Conservation (phyloP, 305 asterid genomes). For the Fraxinus xanthoxyloides region DNA sequence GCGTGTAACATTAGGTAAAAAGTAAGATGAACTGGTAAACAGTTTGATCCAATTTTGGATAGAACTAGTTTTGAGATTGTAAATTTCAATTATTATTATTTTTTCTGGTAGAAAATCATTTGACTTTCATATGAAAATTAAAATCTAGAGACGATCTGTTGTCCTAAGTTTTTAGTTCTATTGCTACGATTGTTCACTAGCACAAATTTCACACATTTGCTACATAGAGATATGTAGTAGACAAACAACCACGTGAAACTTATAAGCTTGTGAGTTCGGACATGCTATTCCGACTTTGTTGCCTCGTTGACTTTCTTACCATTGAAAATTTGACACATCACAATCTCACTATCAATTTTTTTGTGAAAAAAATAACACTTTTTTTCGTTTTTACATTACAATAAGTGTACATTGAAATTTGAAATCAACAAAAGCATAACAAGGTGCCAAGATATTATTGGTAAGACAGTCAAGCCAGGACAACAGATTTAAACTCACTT, state of each 20-base stretch:
- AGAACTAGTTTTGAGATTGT: neutral
- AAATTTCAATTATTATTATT: too few relatives aligned
- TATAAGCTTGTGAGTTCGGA: neutral
- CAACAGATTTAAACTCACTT: too few relatives aligned
- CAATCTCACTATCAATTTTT: neutral
- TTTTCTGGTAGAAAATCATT: too few relatives aligned
- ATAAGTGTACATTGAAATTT: too few relatives aligned
- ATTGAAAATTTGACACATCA: neutral
- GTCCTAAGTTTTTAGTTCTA: neutral
- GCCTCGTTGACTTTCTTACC: neutral
- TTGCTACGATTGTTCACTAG: neutral
- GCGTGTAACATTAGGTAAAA: neutral
- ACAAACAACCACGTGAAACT: neutral
- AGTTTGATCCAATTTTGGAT: neutral
- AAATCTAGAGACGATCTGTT: neutral
- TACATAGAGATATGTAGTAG: neutral
- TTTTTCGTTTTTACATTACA: too few relatives aligned
- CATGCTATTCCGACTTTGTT: neutral
- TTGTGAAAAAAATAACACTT: neutral
- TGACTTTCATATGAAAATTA: too few relatives aligned
- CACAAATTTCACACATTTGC: neutral
- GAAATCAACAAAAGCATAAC: too few relatives aligned
- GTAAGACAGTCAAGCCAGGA: too few relatives aligned
- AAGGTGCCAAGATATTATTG: too few relatives aligned
- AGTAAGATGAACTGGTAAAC: neutral